phyloP scores from a whole-genome alignment of 129 eudicot species.

The Kitagawia praeruptora region DNA sequence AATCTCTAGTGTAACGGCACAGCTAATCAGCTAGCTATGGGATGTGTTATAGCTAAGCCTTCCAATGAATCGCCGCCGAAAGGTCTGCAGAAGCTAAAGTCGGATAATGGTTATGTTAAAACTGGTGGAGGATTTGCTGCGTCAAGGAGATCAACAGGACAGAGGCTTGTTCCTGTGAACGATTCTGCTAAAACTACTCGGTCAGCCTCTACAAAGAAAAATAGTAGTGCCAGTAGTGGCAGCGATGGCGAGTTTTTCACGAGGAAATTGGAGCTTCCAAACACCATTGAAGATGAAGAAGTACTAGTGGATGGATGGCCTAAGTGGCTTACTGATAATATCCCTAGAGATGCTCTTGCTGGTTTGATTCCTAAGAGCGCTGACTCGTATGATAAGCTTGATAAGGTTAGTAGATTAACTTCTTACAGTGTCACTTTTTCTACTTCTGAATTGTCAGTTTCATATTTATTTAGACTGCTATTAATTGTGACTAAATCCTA shows the following conservation, averaged over 20 bases:
- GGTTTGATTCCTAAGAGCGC: constrained; percentile 64
- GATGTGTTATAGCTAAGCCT: constrained; percentile 51
- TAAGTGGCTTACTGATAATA: constrained; percentile 63
- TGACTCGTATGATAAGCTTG: constrained; percentile 65
- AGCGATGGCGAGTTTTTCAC: constrained; percentile 14
- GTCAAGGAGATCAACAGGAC: constrained; percentile 44
- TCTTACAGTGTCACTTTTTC: background rate
- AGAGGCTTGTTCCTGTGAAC: constrained; percentile 13
- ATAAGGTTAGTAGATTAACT: constrained; percentile 30
- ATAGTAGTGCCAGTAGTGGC: constrained; percentile 9
- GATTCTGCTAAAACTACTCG: background rate
- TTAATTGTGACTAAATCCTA: background rate
- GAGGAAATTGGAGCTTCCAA: constrained; percentile 14
- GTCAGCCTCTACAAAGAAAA: constrained; percentile 14
- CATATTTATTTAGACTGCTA: background rate
- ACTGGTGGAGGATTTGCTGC: constrained; percentile 14
- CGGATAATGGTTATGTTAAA: constrained; percentile 47
- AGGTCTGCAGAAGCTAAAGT: constrained; percentile 41
- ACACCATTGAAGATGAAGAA: constrained; percentile 23
- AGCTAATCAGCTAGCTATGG: constrained; percentile 35
- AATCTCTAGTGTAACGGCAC: background rate
- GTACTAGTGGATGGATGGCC: constrained; percentile 77
- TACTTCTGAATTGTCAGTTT: background rate
- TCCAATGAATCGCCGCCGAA: constrained; percentile 30
- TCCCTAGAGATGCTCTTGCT: constrained; percentile 48